Evolutionary conservation across 2,329 filamentous ascomycete species (phyloP).

Genomic region (Calonectria pseudoreteaudii): DNA sequence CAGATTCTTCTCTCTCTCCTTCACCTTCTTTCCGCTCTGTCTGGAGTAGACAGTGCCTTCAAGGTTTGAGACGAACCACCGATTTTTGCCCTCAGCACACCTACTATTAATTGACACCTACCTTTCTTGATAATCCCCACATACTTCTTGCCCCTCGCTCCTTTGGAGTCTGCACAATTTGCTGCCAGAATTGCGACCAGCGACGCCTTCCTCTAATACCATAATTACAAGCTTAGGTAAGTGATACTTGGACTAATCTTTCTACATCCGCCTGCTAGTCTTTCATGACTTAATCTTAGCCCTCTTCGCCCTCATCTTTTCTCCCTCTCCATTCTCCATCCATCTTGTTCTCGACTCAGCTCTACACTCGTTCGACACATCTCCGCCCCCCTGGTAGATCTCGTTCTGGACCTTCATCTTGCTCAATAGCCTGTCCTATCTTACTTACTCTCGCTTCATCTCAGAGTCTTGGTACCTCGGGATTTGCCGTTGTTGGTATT

Average conservation of each 20-base stretch:
- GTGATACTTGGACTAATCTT: slow-evolving; percentile 20
- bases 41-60: slow-evolving; percentile 8
- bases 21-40: slow-evolving; percentile 28
- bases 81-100: slow-evolving; percentile 2
- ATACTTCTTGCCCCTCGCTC: slow-evolving; percentile 18
- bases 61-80: neutral
- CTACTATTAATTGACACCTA: neutral
- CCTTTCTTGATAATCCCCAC: neutral
- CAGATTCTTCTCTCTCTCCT: neutral
- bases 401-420: slow-evolving; percentile 60
- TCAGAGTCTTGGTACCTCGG: slow-evolving; percentile 63
- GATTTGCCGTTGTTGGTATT: slow-evolving; percentile 53
- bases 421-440: slow-evolving; percentile 71
- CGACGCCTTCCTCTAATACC: slow-evolving; percentile 22
- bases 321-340: slow-evolving; percentile 26
- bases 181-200: slow-evolving; percentile 11
- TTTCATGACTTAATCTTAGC: neutral
- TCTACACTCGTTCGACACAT: slow-evolving; percentile 53
- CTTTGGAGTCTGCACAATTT: slow-evolving; percentile 14
- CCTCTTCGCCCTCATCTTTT: slow-evolving; percentile 19
- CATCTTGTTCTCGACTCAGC: slow-evolving; percentile 52
- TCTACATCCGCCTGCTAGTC: slow-evolving; percentile 11
- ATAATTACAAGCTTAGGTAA: slow-evolving; percentile 38
- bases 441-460: slow-evolving; percentile 69
- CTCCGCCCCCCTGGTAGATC: slow-evolving; percentile 44